A percentile compares a stretch with the other conserved stretches of the same genome.
These are phyloP conservation scores for Euptelea pleiosperma DNA, from an alignment of 164 flowering plant genomes.

Conservation along the genomic window DNA sequence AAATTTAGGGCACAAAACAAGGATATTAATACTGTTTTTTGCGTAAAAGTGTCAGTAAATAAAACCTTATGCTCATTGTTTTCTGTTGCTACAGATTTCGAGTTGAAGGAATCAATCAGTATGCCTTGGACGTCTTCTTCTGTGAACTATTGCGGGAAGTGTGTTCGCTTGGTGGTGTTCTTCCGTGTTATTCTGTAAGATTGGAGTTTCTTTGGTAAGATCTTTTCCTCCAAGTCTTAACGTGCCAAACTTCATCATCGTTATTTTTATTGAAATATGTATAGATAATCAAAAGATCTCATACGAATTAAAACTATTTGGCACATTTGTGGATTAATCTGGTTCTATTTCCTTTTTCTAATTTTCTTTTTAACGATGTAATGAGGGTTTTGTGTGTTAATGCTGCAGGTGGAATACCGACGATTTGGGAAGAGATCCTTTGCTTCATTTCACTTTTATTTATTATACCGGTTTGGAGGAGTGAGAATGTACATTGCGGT, in stretches of 20 bases:
- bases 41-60: not conserved
- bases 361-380: too few species aligned
- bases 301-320: too few species aligned
- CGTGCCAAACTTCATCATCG: too few species aligned
- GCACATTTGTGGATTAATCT: too few species aligned
- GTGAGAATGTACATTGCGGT: slow-evolving; percentile 68
- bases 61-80: not conserved
- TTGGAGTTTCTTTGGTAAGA: slow-evolving; percentile 21
- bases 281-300: too few species aligned
- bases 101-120: slow-evolving; percentile 22
- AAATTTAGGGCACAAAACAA: not conserved
- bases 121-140: slow-evolving; percentile 45
- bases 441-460: not conserved
- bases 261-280: too few species aligned
- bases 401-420: slow-evolving; percentile 26
- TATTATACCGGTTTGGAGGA: slow-evolving; percentile 23
- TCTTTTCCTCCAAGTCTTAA: not conserved
- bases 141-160: slow-evolving; percentile 34
- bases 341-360: too few species aligned
- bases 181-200: slow-evolving; percentile 52
- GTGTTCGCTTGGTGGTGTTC: slow-evolving; percentile 47
- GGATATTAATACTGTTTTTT: too few species aligned
- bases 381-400: not conserved
- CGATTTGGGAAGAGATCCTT: slow-evolving; percentile 4
- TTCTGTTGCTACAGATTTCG: not conserved